Percentiles rank a stretch among this genome's conserved stretches.
These are phyloP conservation scores for Peronospora belbahrii DNA, from an alignment of 352 stramenopile species.

Conservation along the genomic window DNA sequence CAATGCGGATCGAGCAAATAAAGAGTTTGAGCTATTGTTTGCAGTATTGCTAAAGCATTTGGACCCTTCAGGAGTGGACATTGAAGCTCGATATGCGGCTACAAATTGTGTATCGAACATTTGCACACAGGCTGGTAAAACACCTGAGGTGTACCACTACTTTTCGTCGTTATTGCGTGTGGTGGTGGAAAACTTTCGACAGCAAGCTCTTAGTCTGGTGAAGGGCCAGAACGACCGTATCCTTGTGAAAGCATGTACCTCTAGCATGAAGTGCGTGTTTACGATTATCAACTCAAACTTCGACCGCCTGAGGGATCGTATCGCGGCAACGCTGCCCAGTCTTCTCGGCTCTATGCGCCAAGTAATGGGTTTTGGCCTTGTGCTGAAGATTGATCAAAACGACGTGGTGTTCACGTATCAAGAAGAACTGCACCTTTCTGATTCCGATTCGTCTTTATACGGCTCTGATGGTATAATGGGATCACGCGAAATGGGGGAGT, in stretches of 20 bases:
- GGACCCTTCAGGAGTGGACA: slow-evolving; percentile 70
- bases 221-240: slow-evolving; percentile 66
- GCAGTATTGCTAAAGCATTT: slow-evolving; percentile 61
- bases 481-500: slow-evolving; percentile 37
- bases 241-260: slow-evolving; percentile 75
- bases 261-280: slow-evolving; percentile 83
- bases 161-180: slow-evolving; percentile 71
- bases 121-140: slow-evolving; percentile 58
- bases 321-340: slow-evolving; percentile 46
- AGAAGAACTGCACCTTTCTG: slow-evolving; percentile 46
- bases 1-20: slow-evolving; percentile 60
- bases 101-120: slow-evolving; percentile 83
- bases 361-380: slow-evolving; percentile 59
- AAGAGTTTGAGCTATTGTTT: slow-evolving; percentile 62
- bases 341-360: slow-evolving; percentile 75
- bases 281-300: slow-evolving; percentile 71
- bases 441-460: slow-evolving; percentile 71
- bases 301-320: slow-evolving; percentile 50
- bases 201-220: slow-evolving; percentile 60
- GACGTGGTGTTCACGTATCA: slow-evolving; percentile 49
- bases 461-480: slow-evolving; percentile 45
- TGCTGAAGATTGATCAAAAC: slow-evolving; percentile 42
- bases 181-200: slow-evolving; percentile 80
- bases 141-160: slow-evolving; percentile 56
- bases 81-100: slow-evolving; percentile 76